Base-by-base conservation (phyloP, 176 grass and related monocot species). In the Musa itinerans region DNA sequence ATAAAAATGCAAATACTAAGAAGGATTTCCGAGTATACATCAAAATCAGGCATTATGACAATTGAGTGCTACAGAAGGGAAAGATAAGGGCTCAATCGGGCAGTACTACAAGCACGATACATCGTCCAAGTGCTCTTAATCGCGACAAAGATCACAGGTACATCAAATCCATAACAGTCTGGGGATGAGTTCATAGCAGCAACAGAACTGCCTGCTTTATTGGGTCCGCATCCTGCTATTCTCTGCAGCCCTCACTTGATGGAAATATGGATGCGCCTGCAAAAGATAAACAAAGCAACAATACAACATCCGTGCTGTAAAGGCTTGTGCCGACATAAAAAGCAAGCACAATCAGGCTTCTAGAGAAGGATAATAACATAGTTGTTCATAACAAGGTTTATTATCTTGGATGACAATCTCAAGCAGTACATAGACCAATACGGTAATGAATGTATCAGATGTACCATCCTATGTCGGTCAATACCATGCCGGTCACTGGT, bases 261-360 rank as follows among this genome's bases (percentile, higher is more conserved):
- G 68, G 61, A 93, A 89, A 69, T 93, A 93, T 11, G 84, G 77
- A 85, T 93, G 90, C 26, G 80, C 84, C 90, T 93, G 77, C 50
- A 78, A 21, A 78, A 69, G 22, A 24, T 23, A 54, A 76, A 34
- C 64, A 76, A 77, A 74, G 9, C 25, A 66, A 21, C 11, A 43
- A n/a, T 9, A 65, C 1, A 22, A 20, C 20, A 10, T 34, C 19
- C 9, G 3, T 50, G 48, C 3, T 43, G 24, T 48, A 27, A 27
- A 29, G 34, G 34, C 34, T 43, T 43, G 34, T 43, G 34, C 6
- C 6, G 34, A 43, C 34, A 5, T 43, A 6, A 4, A 43, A 43
- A 9, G 20, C 7, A 19, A 7, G 57, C 57, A 21, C 17, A 15
- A 17, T 62, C 57, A 17, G 17, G 20, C 57, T 62, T 62, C 3